These are phyloP conservation scores for Brasilioporus rufonigricans DNA, from an alignment of 768 basidiomycete species.

Conservation along the genomic window DNA sequence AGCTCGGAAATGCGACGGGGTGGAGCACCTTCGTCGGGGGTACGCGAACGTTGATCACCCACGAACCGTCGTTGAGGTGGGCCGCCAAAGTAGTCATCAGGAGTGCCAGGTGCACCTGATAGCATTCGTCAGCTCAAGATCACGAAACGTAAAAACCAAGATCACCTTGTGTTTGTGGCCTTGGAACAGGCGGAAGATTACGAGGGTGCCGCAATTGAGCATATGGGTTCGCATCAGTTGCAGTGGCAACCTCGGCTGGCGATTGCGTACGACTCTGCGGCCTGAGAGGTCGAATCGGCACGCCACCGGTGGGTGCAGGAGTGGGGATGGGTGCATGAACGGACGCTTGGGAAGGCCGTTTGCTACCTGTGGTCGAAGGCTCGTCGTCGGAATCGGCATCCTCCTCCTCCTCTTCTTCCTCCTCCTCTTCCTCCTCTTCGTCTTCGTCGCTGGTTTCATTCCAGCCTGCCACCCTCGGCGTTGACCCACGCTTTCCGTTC, in stretches of 20 bases:
- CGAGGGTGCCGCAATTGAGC: slow-evolving; percentile 57
- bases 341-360: slow-evolving; percentile 29
- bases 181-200: slow-evolving; percentile 64
- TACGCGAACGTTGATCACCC: slow-evolving; percentile 56
- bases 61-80: slow-evolving; percentile 46
- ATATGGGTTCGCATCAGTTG: slow-evolving; percentile 36
- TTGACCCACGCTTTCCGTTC: slow-evolving; percentile 39
- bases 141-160: slow-evolving; percentile 13
- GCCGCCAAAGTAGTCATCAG: slow-evolving; percentile 42
- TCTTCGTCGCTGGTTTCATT: slow-evolving; percentile 77
- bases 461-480: slow-evolving; percentile 45
- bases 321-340: slow-evolving; percentile 16
- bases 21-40: slow-evolving; percentile 56
- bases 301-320: slow-evolving; percentile 18
- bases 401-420: slow-evolving; percentile 71
- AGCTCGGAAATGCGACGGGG: slow-evolving; percentile 57
- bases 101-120: slow-evolving; percentile 34
- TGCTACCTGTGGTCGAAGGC: slow-evolving; percentile 34
- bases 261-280: slow-evolving; percentile 32
- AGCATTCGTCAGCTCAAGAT: slow-evolving; percentile 3
- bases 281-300: slow-evolving; percentile 28
- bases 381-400: slow-evolving; percentile 63
- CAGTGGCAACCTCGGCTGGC: slow-evolving; percentile 27
- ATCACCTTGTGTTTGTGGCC: slow-evolving; percentile 43
- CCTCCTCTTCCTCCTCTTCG: slow-evolving; percentile 78